These are phyloP conservation scores for Colletotrichum sansevieriae DNA, from an alignment of 2,329 filamentous ascomycete species.

Conservation along the genomic window DNA sequence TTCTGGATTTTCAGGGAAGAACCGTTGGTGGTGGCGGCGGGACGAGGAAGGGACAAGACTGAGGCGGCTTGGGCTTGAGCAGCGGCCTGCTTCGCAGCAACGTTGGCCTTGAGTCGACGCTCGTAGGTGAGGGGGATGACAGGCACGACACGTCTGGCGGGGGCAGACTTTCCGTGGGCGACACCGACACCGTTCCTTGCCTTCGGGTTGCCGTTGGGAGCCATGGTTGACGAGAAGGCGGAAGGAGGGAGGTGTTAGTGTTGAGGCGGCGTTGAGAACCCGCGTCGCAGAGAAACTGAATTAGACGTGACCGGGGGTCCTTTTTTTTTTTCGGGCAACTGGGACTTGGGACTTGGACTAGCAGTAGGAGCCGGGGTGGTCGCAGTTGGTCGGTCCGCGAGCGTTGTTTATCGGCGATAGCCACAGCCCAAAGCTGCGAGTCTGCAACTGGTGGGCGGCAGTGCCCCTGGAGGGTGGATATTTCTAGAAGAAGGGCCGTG, in stretches of 20 bases:
- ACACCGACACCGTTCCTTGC: slow-evolving; percentile 40
- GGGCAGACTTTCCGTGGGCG: slow-evolving; percentile 26
- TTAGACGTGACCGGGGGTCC: slow-evolving; percentile 13
- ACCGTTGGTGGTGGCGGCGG: slow-evolving; percentile 42
- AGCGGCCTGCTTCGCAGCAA: slow-evolving; percentile 51
- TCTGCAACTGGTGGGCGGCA: neutral
- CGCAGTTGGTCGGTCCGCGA: slow-evolving; percentile 22
- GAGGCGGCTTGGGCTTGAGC: slow-evolving; percentile 46
- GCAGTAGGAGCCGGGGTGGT: slow-evolving; percentile 15
- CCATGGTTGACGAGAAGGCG: slow-evolving; percentile 36
- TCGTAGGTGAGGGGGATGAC: slow-evolving; percentile 54
- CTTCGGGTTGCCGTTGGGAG: slow-evolving; percentile 40
- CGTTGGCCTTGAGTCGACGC: slow-evolving; percentile 48
- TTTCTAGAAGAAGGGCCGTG: slow-evolving; percentile 27
- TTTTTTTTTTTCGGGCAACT: slow-evolving; percentile 15
- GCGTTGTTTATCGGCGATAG: slow-evolving; percentile 36
- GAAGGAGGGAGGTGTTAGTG: slow-evolving; percentile 29
- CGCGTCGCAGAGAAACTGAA: slow-evolving; percentile 22
- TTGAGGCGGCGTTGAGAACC: slow-evolving; percentile 27
- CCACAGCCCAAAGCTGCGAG: neutral
- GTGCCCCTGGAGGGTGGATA: slow-evolving; percentile 25
- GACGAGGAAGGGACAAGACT: slow-evolving; percentile 25
- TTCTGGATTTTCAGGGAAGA: slow-evolving; percentile 42
- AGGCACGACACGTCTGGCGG: slow-evolving; percentile 51
- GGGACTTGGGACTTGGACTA: slow-evolving; percentile 21